Base-by-base conservation (phyloP, 257 asterid species). In the Prunella vulgaris region DNA sequence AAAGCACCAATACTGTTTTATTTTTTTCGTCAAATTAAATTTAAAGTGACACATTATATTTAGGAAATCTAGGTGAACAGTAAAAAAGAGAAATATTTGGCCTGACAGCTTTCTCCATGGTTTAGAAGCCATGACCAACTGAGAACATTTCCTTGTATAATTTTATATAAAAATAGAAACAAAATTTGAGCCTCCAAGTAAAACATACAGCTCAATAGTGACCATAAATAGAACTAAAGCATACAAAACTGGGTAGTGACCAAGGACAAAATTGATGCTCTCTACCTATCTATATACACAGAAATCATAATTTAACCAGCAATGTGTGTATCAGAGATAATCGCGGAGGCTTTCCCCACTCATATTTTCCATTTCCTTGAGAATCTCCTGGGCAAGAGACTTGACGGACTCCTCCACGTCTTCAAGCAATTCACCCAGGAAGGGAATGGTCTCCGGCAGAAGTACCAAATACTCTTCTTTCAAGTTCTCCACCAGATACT, bases 351-450 rank as follows among this genome's bases (percentile, higher is more conserved):
- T 90, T 80, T 93, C 99, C 1, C 96, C 96, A 12, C 96, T 90
- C 77, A 87, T 37, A 10, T 74, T 65, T 71, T 93, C 99, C 91
- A 93, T 84, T 73, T 93, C 96, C 75, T 80, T 85, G 7, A 88
- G 76, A 65, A 88, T 82, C 44, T 93, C 96, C 76, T 93, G 99
- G 0, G 99, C 87, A 59, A 93, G 96, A 35, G 91, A 72, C 81
- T 90, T 93, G 35, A 93, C 96, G 21, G 94, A 77, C 25, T 73
- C 80, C 71, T 90, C 96, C 0, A 57, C 76, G 60, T 93, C 99
- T 87, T 93, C 99, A 2, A 93, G 94, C 84, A 89, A 66, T 74
- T 93, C 97, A 7, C 91, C 89, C 10, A 93, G 88, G 90, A 90
- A 90, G 17, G 96, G 97, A 37, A 93, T 90, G 22, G 96, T 88